Evolutionary conservation across 1,139 yeast species (phyloP), one percentile per base, ranked within the genome.

Genomic region (Pichia sp.): DNA sequence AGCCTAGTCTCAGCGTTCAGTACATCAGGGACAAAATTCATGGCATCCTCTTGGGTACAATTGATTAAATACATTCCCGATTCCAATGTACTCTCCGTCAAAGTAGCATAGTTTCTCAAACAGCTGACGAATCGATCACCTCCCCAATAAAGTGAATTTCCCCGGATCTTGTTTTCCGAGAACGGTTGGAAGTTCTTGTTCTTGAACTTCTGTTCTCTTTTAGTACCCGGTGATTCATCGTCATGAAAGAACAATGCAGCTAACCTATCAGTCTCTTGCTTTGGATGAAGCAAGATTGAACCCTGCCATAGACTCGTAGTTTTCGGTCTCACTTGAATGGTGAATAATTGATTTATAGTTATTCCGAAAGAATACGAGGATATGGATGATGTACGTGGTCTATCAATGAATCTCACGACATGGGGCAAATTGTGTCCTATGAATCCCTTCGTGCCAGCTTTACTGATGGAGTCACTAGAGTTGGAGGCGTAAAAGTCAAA

Each of bases 231-330:
- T 19, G 82, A 75, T 50, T 84, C 91, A 41, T 84, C 80, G 54
- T 93, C 98, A 58, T 91, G 97, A 64, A 93, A 88, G 58, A 87
- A 91, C 30, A 91, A 55, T 8, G 87, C 80, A 0, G 97, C 96
- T 13, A 79, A 53, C 42, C 75, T 73, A 27, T 83, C 81, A 24
- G 47, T 25, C 14, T 55, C 46, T 33, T 80, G 83, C 34, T 73
- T 77, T 44, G 74, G 72, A 58, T 86, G 81, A 31, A 88, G 60
- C 3, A 86, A 66, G 15, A 88, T 63, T 0, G 94, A 83, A 0
- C 99, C 99, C 61, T 74, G 74, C 95, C 96, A 91, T 1, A 96
- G 93, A 17, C 71, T 63, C 2, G 87, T 76, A 2, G 97, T 96
- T 23, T 50, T 53, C 6, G 78, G 79, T 39, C 96, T 69, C 10